Conservation (phyloP, 306 rosid genomes). For the Inga leiocalycina region DNA sequence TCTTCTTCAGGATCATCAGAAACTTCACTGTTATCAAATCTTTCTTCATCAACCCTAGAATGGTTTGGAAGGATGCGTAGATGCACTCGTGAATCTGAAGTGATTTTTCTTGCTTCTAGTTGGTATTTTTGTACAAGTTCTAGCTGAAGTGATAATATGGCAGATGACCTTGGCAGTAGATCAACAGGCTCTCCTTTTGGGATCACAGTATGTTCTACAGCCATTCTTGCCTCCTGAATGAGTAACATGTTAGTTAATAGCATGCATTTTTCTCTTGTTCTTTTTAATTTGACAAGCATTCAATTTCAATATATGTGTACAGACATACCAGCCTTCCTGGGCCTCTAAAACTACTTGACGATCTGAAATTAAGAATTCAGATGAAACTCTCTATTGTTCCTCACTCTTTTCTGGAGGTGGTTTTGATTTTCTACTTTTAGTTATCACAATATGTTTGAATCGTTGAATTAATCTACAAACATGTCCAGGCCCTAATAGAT, state of each 20-base stretch:
- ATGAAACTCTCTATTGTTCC: neutral
- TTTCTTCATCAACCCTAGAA: conserved; percentile 34
- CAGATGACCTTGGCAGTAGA: conserved; percentile 76
- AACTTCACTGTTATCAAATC: conserved; percentile 24
- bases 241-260: neutral
- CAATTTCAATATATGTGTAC: neutral
- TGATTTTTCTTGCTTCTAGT: conserved; percentile 57
- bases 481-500: neutral
- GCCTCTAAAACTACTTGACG: neutral
- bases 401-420: neutral
- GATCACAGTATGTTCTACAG: conserved; percentile 78
- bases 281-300: neutral
- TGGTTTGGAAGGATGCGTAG: conserved; percentile 72
- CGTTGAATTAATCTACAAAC: neutral
- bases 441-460: neutral
- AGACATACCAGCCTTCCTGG: neutral
- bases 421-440: neutral
- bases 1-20: conserved; percentile 29
- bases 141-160: conserved; percentile 62
- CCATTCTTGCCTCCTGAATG: conserved; percentile 88
- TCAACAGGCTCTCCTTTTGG: conserved; percentile 80
- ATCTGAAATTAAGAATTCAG: neutral
- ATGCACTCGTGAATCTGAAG: conserved; percentile 42
- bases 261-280: neutral
- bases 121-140: conserved; percentile 73